A percentile compares a stretch with the other conserved stretches of the same genome.
Evolutionary conservation across 805 yeast species (phyloP).

Genomic region (Candida insectalens): DNA sequence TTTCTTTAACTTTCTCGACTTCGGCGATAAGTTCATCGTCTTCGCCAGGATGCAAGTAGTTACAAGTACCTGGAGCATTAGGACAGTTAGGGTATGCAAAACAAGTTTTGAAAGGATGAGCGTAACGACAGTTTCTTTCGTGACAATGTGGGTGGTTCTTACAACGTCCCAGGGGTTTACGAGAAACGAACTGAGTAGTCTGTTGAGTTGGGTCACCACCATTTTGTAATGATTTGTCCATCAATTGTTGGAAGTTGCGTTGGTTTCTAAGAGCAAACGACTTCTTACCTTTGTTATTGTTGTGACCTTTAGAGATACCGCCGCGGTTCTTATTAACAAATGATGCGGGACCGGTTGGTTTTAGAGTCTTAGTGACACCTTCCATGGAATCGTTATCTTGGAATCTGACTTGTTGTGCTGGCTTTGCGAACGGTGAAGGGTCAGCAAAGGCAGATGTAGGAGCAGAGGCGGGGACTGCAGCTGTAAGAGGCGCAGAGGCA

Average conservation of each 20-base stretch:
- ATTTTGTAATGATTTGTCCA: constrained; percentile 24
- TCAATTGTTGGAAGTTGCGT: constrained; percentile 26
- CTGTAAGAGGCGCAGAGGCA: constrained; percentile 2
- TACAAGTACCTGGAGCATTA: constrained; percentile 74
- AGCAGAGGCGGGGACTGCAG: constrained; percentile 1
- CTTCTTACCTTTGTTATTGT: constrained; percentile 7
- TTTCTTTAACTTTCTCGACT: constrained; percentile 45
- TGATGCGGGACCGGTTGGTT: constrained; percentile 12
- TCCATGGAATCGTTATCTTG: constrained; percentile 14
- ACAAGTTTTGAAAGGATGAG: constrained; percentile 77
- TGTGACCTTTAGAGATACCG: constrained; percentile 11
- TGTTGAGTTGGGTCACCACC: constrained; percentile 13
- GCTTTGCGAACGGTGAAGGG: constrained; percentile 5
- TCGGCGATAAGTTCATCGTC: constrained; percentile 67
- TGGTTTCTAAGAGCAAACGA: constrained; percentile 29
- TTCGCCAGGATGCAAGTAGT: constrained; percentile 75
- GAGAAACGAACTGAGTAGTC: constrained; percentile 30
- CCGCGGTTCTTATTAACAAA: constrained; percentile 10
- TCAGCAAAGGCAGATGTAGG: not conserved
- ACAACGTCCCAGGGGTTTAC: constrained; percentile 55
- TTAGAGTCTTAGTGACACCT: constrained; percentile 5
- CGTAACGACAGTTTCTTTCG: constrained; percentile 53
- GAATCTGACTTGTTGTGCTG: constrained; percentile 21
- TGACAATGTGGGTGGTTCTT: constrained; percentile 63
- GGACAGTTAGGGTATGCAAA: constrained; percentile 70